These are phyloP conservation scores for Ascochyta pisi DNA, from an alignment of 2,329 filamentous ascomycete species.

Conservation along the genomic window DNA sequence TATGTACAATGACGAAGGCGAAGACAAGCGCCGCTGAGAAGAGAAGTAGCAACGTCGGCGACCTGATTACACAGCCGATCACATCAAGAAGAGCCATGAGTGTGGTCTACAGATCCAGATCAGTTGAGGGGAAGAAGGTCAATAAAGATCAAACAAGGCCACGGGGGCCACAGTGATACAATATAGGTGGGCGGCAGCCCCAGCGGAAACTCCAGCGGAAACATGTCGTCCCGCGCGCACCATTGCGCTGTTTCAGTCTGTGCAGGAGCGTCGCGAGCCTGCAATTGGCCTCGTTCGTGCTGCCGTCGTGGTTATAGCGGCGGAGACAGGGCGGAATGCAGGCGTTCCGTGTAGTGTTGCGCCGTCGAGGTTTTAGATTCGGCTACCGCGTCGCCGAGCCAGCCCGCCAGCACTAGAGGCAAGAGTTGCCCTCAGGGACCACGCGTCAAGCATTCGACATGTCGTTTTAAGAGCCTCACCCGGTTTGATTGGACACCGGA, in stretches of 20 bases:
- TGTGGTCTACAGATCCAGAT: neutral
- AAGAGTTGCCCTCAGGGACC: conserved; percentile 4
- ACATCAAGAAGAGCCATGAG: conserved; percentile 22
- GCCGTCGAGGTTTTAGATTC: conserved; percentile 11
- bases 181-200: neutral
- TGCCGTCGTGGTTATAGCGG: conserved; percentile 5
- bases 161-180: neutral
- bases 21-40: conserved; percentile 17
- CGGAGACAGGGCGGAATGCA: conserved; percentile 5
- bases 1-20: conserved; percentile 20
- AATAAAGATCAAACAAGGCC: neutral
- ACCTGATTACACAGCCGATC: conserved; percentile 3
- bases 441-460: neutral
- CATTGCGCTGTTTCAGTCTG: conserved; percentile 4
- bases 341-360: conserved; percentile 12
- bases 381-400: conserved; percentile 6
- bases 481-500: neutral
- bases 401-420: neutral
- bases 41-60: conserved; percentile 21
- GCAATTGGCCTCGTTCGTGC: conserved; percentile 10
- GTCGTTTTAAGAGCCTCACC: neutral
- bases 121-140: neutral
- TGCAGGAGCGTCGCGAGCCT: conserved; percentile 3
- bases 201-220: conserved; percentile 11
- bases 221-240: conserved; percentile 9